phyloP scores from a whole-genome alignment of 23 red algal genomes.

The Agarophyton chilense region DNA sequence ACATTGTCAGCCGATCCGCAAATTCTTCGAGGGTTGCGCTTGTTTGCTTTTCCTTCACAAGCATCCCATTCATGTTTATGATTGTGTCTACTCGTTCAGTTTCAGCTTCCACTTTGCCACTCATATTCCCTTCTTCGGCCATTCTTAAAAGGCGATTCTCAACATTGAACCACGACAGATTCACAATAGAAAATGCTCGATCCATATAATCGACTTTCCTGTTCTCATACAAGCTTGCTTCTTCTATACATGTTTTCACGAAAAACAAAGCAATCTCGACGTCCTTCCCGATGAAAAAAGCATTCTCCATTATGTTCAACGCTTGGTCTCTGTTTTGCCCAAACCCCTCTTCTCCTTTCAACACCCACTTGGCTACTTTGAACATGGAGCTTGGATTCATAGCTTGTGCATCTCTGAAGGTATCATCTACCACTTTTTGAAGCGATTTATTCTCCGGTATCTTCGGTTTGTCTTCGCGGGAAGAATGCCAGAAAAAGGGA shows the following conservation, averaged over 20 bases:
- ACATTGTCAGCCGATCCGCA: slow-evolving; percentile 8
- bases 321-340: slow-evolving; percentile 25
- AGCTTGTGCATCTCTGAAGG: background rate
- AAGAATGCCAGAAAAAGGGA: too few relatives aligned
- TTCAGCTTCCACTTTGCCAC: background rate
- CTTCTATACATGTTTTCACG: slow-evolving; percentile 42
- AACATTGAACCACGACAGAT: slow-evolving; percentile 29
- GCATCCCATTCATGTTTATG: background rate
- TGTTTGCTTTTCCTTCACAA: background rate
- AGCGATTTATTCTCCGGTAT: background rate
- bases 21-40: background rate
- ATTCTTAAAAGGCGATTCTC: background rate
- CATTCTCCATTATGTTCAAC: slow-evolving; percentile 39
- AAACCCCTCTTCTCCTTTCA: slow-evolving; percentile 27
- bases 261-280: slow-evolving; percentile 8
- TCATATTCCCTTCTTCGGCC: background rate
- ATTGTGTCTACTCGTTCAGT: background rate
- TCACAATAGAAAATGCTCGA: slow-evolving; percentile 34
- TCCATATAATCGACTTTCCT: slow-evolving; percentile 27
- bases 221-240: background rate
- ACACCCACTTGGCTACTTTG: slow-evolving; percentile 34
- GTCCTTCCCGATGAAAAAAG: slow-evolving; percentile 19
- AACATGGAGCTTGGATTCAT: slow-evolving; percentile 28
- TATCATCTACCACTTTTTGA: background rate
- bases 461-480: too few relatives aligned